Evolutionary conservation across 306 rosid species (phyloP).

Genomic region (Cucumis sativus): Cucumber_9930_V3 NC_026656.2:22299501-22300000

Average conservation of each 20-base stretch:
- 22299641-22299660: neutral
- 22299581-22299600: neutral
- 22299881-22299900: no score
- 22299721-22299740: neutral
- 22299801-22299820: no score
- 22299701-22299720: neutral
- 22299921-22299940: no score
- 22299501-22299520: neutral
- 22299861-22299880: no score
- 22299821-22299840: no score
- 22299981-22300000: neutral
- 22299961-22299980: neutral
- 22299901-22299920: no score
- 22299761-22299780: no score
- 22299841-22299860: no score
- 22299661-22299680: no score
- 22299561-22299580: neutral
- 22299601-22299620: neutral
- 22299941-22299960: no score
- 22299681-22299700: neutral
- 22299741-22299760: no score
- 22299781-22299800: no score
- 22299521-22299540: neutral
- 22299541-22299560: neutral
- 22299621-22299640: neutral